Base-by-base conservation (phyloP, 2,329 filamentous ascomycete species). In the Septoria linicola region DNA sequence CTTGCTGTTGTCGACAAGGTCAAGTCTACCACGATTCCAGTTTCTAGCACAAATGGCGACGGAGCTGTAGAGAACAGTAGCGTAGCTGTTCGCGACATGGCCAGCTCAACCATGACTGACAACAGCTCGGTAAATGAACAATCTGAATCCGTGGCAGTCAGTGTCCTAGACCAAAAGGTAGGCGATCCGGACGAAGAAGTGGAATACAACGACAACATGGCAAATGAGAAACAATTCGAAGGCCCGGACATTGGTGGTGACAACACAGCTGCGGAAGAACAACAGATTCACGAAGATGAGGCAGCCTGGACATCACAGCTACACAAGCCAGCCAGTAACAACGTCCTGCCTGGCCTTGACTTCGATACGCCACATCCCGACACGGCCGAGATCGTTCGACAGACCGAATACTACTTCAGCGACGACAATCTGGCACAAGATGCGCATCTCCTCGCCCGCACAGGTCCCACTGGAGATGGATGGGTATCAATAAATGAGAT, bases 331-430 rank as follows among this genome's bases (percentile, higher is more conserved):
- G 10, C 23, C 2, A 11, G n/a, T 11, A 32, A n/a, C n/a, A 5
- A 25, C 11, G 16, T 10, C 21, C 14, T 8, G 14, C 14, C 35
- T 23, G 39, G 39, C n/a, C 16, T 32, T 11, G 8, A n/a, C 16
- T 11, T 16, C 13, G 42, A 45, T 2, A 11, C 10, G 14, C 46
- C 51, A 11, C 59, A 62, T 30, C 53, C 58, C 11, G 16, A 58
- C 27, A 54, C 52, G 8, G 57, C 32, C 3, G 63, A 62, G 30
- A 64, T 67, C 37, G 55, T 67, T 21, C 61, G 59, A 7, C 59
- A 77, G 67, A 72, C 77, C 19, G 75, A 78, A 41, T 76, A 65
- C 63, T 77, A 76, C 64, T 77, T 78, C 65, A 74, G 72, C 16
- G 74, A 77, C 43, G 70, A 73, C 46, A 77, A 76, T 46, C 69